These are phyloP conservation scores for Calamus simplicifolius DNA, from an alignment of 176 grass and related monocot species.

Conservation along the genomic window DNA sequence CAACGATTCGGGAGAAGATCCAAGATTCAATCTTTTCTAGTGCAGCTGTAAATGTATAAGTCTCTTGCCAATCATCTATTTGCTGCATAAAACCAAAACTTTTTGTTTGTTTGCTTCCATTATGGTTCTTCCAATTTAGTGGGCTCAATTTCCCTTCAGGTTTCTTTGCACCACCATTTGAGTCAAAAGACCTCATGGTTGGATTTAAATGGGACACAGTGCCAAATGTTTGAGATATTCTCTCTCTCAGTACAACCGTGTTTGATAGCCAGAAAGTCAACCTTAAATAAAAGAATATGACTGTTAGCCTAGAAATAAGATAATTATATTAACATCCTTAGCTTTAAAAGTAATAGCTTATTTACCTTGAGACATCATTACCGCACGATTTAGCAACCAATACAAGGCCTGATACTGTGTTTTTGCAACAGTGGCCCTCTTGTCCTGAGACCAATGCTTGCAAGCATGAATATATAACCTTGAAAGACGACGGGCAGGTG, in stretches of 20 bases:
- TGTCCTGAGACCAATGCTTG: slow-evolving; percentile 57
- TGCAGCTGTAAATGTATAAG: slow-evolving; percentile 37
- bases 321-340: background rate
- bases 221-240: slow-evolving; percentile 58
- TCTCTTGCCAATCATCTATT: slow-evolving; percentile 67
- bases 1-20: slow-evolving; percentile 83
- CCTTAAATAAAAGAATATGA: slow-evolving; percentile 39
- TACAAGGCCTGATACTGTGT: slow-evolving; percentile 59
- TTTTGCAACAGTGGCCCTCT: slow-evolving; percentile 63
- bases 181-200: slow-evolving; percentile 25
- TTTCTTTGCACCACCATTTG: slow-evolving; percentile 34
- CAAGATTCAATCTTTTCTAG: slow-evolving; percentile 87
- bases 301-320: slow-evolving; percentile 3
- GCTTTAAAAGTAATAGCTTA: background rate
- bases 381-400: slow-evolving; percentile 75
- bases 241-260: slow-evolving; percentile 72
- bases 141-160: slow-evolving; percentile 15
- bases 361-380: slow-evolving; percentile 84
- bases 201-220: slow-evolving; percentile 25
- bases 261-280: slow-evolving; percentile 98
- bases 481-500: slow-evolving; percentile 71
- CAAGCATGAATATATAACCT: slow-evolving; percentile 75
- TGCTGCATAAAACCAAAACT: slow-evolving; percentile 30
- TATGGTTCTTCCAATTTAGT: slow-evolving; percentile 35
- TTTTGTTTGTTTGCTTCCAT: slow-evolving; percentile 31